phyloP scores from a whole-genome alignment of 495 filamentous ascomycete species.

The Zalerion maritima region DNA sequence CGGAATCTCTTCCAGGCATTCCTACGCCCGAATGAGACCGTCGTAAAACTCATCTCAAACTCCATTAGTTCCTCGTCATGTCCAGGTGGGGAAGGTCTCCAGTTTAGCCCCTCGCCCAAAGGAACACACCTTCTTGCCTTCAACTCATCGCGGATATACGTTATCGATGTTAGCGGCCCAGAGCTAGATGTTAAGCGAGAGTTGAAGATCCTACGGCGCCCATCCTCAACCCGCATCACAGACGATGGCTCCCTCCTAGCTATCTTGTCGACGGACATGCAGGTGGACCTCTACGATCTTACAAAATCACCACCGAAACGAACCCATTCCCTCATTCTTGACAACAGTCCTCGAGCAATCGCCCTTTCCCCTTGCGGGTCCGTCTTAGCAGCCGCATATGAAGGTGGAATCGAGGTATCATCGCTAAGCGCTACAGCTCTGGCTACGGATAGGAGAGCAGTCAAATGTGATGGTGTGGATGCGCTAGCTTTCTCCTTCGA shows the following conservation, averaged over 20 bases:
- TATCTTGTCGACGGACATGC: constrained; percentile 65
- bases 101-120: constrained; percentile 62
- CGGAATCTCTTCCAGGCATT: constrained; percentile 71
- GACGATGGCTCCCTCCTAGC: constrained; percentile 67
- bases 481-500: constrained; percentile 68
- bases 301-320: constrained; percentile 44
- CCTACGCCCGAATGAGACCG: constrained; percentile 50
- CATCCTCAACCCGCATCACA: constrained; percentile 61
- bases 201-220: constrained; percentile 64
- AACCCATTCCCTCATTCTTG: constrained; percentile 53
- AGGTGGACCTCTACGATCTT: constrained; percentile 69
- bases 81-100: constrained; percentile 73
- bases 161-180: constrained; percentile 48
- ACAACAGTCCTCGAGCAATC: constrained; percentile 63
- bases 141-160: constrained; percentile 74
- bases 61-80: constrained; percentile 72
- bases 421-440: constrained; percentile 49
- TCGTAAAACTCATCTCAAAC: constrained; percentile 66
- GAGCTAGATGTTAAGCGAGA: constrained; percentile 53
- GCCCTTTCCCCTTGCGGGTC: constrained; percentile 66
- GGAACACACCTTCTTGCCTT: constrained; percentile 63
- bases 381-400: constrained; percentile 75
- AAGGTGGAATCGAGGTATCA: constrained; percentile 75
- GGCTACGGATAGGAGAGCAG: constrained; percentile 55
- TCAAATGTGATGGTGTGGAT: constrained; percentile 71